A percentile compares a stretch with the other conserved stretches of the same genome.
phyloP scores from a whole-genome alignment of 805 yeast species.

The Zygotorulaspora danielsina region DNA sequence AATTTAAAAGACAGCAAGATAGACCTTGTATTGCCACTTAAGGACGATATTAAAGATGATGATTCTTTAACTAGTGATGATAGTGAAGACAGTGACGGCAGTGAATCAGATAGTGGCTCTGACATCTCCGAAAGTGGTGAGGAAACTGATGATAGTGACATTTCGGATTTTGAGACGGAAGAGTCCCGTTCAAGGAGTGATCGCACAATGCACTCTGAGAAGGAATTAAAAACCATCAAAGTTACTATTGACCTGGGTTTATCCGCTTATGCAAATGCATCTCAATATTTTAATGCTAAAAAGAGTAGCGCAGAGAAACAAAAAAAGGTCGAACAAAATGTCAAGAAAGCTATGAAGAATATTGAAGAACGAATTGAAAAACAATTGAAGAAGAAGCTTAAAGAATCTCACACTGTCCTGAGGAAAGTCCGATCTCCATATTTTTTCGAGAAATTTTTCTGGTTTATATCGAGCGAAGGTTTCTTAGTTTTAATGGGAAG shows the following conservation, averaged over 20 bases:
- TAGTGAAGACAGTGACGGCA: conserved; percentile 33
- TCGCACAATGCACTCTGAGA: conserved; percentile 10
- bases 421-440: conserved; percentile 64
- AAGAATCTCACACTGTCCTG: conserved; percentile 49
- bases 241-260: conserved; percentile 63
- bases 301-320: conserved; percentile 75
- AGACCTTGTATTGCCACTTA: conserved; percentile 42
- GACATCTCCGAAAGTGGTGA: conserved; percentile 18
- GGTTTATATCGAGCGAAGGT: conserved; percentile 93
- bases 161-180: conserved; percentile 22
- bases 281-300: conserved; percentile 72
- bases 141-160: conserved; percentile 17
- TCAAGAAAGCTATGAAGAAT: conserved; percentile 71
- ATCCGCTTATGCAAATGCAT: conserved; percentile 86
- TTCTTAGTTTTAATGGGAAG: conserved; percentile 83
- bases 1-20: conserved; percentile 66
- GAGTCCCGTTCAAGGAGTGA: conserved; percentile 9
- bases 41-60: conserved; percentile 36
- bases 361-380: conserved; percentile 73
- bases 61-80: conserved; percentile 20
- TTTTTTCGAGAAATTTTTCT: conserved; percentile 91
- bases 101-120: conserved; percentile 14
- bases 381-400: conserved; percentile 62
- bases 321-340: conserved; percentile 70
- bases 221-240: conserved; percentile 35